Evolutionary conservation across 306 rosid species (phyloP).

Genomic region (Prunus davidiana): DNA sequence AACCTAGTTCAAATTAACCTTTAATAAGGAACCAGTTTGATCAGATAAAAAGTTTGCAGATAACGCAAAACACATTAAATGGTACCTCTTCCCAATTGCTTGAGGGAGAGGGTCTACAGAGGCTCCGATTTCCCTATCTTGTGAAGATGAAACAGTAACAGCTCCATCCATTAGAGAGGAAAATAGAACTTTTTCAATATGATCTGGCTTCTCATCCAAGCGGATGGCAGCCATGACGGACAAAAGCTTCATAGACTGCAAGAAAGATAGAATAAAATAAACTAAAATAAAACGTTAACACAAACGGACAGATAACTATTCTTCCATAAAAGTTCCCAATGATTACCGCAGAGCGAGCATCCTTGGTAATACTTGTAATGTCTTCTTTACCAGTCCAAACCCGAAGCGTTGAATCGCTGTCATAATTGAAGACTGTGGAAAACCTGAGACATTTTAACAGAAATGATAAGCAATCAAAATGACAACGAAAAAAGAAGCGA

Average conservation of each 20-base stretch:
- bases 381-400: conserved; percentile 92
- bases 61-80: no score
- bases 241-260: conserved; percentile 76
- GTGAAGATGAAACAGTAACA: conserved; percentile 40
- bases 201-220: conserved; percentile 78
- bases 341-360: conserved; percentile 69
- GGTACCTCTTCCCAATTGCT: conserved; percentile 93
- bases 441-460: conserved; percentile 52
- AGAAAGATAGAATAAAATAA: background rate
- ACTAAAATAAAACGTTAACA: background rate
- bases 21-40: no score
- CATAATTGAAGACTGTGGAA: conserved; percentile 73
- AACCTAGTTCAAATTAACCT: no score
- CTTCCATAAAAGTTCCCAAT: background rate
- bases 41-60: no score
- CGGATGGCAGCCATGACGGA: conserved; percentile 82
- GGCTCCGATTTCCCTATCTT: conserved; percentile 33
- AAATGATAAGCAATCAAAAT: conserved; percentile 18
- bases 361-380: conserved; percentile 69
- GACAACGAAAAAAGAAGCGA: background rate
- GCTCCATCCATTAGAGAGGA: conserved; percentile 54
- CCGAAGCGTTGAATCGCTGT: conserved; percentile 79
- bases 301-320: background rate
- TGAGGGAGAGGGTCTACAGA: conserved; percentile 63
- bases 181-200: conserved; percentile 49